Evolutionary conservation across 139 green algal genomes (phyloP), one percentile per base, ranked within the genome.

Genomic region (Closterium sp.): DNA sequence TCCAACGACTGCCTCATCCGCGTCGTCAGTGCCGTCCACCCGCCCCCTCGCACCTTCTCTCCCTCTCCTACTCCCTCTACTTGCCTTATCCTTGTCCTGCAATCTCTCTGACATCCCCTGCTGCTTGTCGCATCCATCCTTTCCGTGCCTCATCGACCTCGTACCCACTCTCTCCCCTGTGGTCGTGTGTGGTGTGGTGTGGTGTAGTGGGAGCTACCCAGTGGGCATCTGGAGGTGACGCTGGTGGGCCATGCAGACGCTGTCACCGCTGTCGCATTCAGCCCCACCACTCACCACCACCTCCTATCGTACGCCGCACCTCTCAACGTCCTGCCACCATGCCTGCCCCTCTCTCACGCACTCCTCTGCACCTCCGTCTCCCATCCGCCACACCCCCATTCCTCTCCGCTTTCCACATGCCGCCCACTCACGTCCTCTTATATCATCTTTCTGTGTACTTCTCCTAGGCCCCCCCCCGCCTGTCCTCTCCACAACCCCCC

Each of bases 1-100:
- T 96, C 94, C 70, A 95, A 96, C 32, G 94, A 95, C 93, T 27
- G 31, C 85, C 79, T 10, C 79, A 92, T 95, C 42, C 94, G 94
- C 30, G 87, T 95, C 0, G 92, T 95, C 32, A 38, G 92, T 89
- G 38, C 42, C 17, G 50, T 24, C 38, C 86, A 22, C n/a, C 42
- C 42, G 2, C 27, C 85, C 42, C 10, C 45, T 17, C 29, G 22
- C 31, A 73, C 29, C 5, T 19, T n/a, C 5, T 1, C 5, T 4
- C 32, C 32, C 4, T 2, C 4, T 4, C 32, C 32, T 38, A 4
- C 32, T 4, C 32, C 4, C 2, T 38, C 32, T 2, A 2, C 32
- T 7, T 38, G 2, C 32, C 32, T 45, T 9, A 9, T 86, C 29
- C 38, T 29, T 90, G 88, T 89, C 13, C 31, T 89, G 4, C 31